A percentile compares a stretch with the other conserved stretches of the same genome.
These are phyloP conservation scores for Pseudopyrenochaeta lycopersici DNA, from an alignment of 2,329 filamentous ascomycete species.

Conservation along the genomic window DNA sequence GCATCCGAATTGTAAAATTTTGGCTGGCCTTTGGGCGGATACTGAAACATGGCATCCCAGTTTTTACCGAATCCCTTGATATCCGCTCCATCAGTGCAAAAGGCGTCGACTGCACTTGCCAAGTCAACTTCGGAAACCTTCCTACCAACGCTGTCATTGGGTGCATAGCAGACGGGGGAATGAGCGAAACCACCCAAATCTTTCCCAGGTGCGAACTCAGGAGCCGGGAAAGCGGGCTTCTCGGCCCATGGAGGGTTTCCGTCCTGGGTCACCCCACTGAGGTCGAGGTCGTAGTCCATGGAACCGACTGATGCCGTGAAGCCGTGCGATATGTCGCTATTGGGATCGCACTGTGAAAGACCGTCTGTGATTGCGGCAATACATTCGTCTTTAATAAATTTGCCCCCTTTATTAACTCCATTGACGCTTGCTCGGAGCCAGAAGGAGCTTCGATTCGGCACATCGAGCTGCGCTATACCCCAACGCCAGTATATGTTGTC, in stretches of 20 bases:
- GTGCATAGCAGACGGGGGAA: neutral
- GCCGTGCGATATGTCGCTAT: constrained; percentile 5
- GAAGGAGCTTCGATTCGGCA: constrained; percentile 9
- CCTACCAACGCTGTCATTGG: neutral
- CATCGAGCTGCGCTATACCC: constrained; percentile 1
- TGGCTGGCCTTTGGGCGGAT: constrained; percentile 5
- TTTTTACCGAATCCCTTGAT: neutral
- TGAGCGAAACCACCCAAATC: neutral
- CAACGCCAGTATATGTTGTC: constrained; percentile 1
- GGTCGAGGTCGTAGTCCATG: constrained; percentile 7
- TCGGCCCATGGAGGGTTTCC: constrained; percentile 10
- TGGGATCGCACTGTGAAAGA: constrained; percentile 4
- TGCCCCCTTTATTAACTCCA: neutral
- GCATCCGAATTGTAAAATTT: constrained; percentile 1
- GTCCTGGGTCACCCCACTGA: constrained; percentile 4
- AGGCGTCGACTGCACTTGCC: constrained; percentile 2
- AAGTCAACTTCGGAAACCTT: neutral
- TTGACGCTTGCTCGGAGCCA: constrained; percentile 6
- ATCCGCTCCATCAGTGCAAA: neutral
- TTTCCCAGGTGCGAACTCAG: neutral
- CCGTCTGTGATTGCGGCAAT: constrained; percentile 2
- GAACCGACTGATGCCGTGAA: constrained; percentile 4
- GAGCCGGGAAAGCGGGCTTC: constrained; percentile 1
- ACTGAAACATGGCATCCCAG: constrained; percentile 1
- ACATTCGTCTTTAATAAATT: constrained; percentile 1